A percentile compares a stretch with the other conserved stretches of the same genome.
Evolutionary conservation across 768 basidiomycete species (phyloP).

Genomic region (Neoboletus magnificus): DNA sequence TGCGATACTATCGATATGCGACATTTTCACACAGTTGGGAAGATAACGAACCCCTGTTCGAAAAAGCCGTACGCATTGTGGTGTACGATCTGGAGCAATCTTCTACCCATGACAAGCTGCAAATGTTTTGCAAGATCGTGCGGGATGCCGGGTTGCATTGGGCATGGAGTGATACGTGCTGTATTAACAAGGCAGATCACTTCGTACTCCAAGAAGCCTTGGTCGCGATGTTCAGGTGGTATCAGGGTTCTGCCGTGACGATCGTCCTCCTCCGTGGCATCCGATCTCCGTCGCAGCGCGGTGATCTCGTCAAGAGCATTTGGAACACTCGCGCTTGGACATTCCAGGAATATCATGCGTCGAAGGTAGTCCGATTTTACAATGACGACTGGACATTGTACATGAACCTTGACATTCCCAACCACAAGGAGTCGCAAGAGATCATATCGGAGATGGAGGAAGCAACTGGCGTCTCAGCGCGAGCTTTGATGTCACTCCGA

Average conservation of each 20-base stretch:
- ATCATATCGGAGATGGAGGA: neutral
- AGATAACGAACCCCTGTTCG: neutral
- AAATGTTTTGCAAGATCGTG: neutral
- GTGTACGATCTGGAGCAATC: constrained; percentile 4
- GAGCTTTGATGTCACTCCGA: neutral
- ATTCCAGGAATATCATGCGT: neutral
- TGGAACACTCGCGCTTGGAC: neutral
- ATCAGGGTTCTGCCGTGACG: neutral
- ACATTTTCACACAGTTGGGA: constrained; percentile 11
- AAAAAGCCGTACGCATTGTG: neutral
- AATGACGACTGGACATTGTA: neutral
- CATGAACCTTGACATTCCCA: neutral
- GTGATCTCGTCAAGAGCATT: neutral
- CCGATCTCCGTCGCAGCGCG: neutral
- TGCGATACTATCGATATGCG: neutral
- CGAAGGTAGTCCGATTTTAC: neutral
- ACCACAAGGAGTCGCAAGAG: neutral
- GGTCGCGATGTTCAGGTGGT: neutral
- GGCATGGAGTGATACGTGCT: neutral
- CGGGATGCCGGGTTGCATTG: neutral
- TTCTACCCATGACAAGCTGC: neutral
- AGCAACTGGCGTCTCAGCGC: neutral
- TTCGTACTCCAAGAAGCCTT: neutral
- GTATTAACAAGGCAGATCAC: neutral
- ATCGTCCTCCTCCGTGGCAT: neutral